Conservation (phyloP, 2,329 filamentous ascomycete genomes). For the Capronia epimyces region DNA sequence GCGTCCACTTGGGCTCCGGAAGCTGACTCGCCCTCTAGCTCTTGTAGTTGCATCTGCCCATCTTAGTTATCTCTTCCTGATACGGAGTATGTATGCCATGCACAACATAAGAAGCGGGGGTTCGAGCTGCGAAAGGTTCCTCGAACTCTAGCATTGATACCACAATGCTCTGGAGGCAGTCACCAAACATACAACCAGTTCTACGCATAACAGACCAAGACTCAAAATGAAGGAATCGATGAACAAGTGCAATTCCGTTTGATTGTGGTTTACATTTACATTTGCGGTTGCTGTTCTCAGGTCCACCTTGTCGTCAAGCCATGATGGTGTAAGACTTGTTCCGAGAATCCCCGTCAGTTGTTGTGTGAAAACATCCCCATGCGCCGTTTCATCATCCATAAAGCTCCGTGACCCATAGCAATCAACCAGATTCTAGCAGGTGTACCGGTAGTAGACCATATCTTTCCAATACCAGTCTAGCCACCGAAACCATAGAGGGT, state of each 20-base stretch:
- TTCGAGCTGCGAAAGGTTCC: too few species aligned
- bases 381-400: conserved; percentile 21
- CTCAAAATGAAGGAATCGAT: background rate
- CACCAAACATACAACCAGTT: background rate
- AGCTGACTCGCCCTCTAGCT: too few species aligned
- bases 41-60: too few species aligned
- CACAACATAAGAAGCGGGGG: too few species aligned
- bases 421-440: conserved; percentile 13
- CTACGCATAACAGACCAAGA: background rate
- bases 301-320: too few species aligned
- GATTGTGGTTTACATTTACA: background rate
- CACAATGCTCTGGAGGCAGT: too few species aligned
- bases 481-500: conserved; percentile 76
- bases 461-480: conserved; percentile 43
- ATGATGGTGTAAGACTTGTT: background rate
- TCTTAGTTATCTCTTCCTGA: too few species aligned
- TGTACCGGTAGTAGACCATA: conserved; percentile 4
- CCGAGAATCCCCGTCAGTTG: background rate
- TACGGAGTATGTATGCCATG: too few species aligned
- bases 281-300: too few species aligned
- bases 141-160: too few species aligned
- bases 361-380: conserved; percentile 14
- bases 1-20: too few species aligned
- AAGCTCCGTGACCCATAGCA: conserved; percentile 22
- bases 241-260: background rate